These are phyloP conservation scores for Xylaria venustula DNA, from an alignment of 495 filamentous ascomycete species.

Conservation along the genomic window DNA sequence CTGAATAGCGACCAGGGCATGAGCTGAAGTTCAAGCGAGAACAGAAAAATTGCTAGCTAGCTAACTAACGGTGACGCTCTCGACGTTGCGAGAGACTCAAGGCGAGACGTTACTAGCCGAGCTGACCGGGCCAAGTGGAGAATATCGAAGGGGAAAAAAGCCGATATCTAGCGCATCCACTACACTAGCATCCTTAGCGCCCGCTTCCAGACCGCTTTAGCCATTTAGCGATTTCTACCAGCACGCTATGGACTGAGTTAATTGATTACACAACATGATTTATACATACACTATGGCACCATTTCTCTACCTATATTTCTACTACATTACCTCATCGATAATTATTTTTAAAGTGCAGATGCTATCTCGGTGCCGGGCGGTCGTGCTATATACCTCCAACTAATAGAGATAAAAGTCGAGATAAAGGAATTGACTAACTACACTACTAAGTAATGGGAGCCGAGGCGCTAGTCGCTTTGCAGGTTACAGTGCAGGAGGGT, in stretches of 20 bases:
- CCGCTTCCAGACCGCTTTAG: not conserved
- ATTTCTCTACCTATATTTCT: no score
- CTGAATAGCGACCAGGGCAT: not conserved
- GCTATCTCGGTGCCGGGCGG: no score
- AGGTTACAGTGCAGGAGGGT: constrained; percentile 3
- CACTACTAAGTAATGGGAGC: not conserved
- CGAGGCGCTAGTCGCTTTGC: not conserved
- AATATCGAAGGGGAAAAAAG: constrained; percentile 2
- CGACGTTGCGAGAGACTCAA: no score
- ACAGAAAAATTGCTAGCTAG: not conserved
- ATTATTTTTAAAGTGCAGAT: no score
- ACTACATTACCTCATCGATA: no score
- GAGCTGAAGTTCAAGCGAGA: constrained; percentile 6
- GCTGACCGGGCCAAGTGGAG: not conserved
- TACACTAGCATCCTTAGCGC: not conserved
- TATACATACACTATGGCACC: no score
- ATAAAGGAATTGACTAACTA: no score
- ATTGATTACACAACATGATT: no score
- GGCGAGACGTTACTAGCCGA: not conserved
- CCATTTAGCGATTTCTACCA: not conserved
- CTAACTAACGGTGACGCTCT: no score
- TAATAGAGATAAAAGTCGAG: no score
- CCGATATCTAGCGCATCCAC: not conserved
- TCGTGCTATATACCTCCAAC: no score
- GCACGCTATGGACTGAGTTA: not conserved